These are phyloP conservation scores for Thymus mandschuricus DNA, from an alignment of 257 asterid genomes.

Conservation along the genomic window DNA sequence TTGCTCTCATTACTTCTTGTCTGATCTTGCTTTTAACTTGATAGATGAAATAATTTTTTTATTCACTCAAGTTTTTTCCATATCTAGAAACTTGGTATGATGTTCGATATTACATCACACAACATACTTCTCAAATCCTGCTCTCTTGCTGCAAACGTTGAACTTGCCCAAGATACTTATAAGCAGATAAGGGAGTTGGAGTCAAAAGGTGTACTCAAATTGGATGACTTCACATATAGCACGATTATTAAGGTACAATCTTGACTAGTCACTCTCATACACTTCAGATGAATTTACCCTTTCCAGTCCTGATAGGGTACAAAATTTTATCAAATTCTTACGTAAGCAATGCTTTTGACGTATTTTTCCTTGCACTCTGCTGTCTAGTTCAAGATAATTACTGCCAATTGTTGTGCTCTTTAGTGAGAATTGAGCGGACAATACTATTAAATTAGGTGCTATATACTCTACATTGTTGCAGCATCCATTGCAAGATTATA, in stretches of 20 bases:
- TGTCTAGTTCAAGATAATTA: constrained; percentile 18
- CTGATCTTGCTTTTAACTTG: constrained; percentile 24
- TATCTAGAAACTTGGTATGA: constrained; percentile 72
- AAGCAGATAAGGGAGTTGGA: constrained; percentile 62
- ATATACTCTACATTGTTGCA: constrained; percentile 19
- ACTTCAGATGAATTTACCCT: constrained; percentile 15
- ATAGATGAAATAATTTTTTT: constrained; percentile 26
- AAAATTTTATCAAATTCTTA: constrained; percentile 7
- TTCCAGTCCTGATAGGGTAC: constrained; percentile 7
- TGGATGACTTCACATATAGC: constrained; percentile 96
- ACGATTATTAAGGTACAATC: constrained; percentile 79
- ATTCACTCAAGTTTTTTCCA: constrained; percentile 33
- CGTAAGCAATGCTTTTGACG: constrained; percentile 16
- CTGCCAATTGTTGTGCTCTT: constrained; percentile 26
- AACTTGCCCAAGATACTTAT: constrained; percentile 79
- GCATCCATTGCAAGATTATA: constrained; percentile 28
- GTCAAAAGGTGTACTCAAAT: constrained; percentile 58
- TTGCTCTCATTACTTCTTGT: constrained; percentile 11
- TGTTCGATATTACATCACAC: constrained; percentile 70
- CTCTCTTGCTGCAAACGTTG: constrained; percentile 77
- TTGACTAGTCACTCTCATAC: constrained; percentile 9
- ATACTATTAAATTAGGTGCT: constrained; percentile 22
- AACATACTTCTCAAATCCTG: constrained; percentile 91
- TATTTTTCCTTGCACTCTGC: constrained; percentile 18
- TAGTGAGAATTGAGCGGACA: constrained; percentile 22